Percentiles rank a stretch among this genome's conserved stretches.
Evolutionary conservation across 192 early-diverging fungal species (phyloP).

Genomic region (Chytriomyces sp.): DNA sequence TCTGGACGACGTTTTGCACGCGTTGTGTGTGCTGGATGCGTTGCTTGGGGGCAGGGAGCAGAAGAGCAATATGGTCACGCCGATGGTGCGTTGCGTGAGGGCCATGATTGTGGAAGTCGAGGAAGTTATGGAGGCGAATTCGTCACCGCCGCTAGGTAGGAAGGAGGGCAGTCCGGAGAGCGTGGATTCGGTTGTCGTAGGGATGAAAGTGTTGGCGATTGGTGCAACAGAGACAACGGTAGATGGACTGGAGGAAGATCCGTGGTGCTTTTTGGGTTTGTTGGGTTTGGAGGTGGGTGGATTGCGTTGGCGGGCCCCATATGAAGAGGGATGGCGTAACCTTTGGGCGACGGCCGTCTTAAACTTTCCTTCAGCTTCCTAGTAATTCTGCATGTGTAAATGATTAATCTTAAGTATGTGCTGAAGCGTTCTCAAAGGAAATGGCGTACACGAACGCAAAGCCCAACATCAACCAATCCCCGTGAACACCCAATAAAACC

Average conservation of each 20-base stretch:
- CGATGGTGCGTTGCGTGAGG: not conserved
- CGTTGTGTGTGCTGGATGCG: not conserved
- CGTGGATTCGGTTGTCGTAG: not conserved
- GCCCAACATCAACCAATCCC: constrained; percentile 14
- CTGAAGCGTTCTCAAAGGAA: not conserved
- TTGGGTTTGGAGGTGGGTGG: not conserved
- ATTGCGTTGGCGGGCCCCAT: not conserved
- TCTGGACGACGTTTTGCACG: not conserved
- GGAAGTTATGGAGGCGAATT: not conserved
- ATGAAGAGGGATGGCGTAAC: constrained; percentile 2
- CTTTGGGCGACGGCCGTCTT: constrained; percentile 25
- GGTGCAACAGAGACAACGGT: not conserved
- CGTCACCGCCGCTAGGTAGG: not conserved
- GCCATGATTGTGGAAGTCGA: constrained; percentile 1
- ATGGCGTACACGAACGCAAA: not conserved
- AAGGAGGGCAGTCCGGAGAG: not conserved
- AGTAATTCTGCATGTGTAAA: not conserved
- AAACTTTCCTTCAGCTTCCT: not conserved
- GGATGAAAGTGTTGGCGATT: constrained; percentile 2
- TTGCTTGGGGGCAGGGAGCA: not conserved
- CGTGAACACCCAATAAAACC: constrained; percentile 10
- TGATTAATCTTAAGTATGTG: not conserved
- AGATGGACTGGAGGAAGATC: too few species aligned
- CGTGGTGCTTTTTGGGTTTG: constrained; percentile 5
- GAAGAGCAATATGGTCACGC: not conserved